phyloP scores from a whole-genome alignment of 306 rosid species.

The Cicer bijugum region DNA sequence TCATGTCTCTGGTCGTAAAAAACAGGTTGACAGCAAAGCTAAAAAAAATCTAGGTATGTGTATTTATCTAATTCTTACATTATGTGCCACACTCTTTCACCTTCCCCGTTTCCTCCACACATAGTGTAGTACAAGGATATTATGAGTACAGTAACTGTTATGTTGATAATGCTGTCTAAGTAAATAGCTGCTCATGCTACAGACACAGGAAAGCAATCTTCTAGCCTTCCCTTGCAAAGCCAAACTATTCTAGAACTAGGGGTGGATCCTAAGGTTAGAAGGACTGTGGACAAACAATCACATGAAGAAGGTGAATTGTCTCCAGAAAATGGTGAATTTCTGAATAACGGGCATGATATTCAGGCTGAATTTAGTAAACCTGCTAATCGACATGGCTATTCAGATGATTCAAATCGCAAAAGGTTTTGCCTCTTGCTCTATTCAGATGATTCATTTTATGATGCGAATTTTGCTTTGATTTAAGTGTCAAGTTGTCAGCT shows the following conservation, averaged over 20 bases:
- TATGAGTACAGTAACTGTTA: constrained; percentile 22
- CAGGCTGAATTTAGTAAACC: constrained; percentile 54
- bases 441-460: constrained; percentile 4
- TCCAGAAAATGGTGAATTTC: constrained; percentile 64
- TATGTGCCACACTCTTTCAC: background rate
- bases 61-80: constrained; percentile 19
- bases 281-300: constrained; percentile 53
- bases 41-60: constrained; percentile 53
- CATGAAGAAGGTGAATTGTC: constrained; percentile 87
- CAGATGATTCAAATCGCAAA: constrained; percentile 64
- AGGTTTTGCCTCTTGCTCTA: constrained; percentile 61
- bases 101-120: background rate
- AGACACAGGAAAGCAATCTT: constrained; percentile 58
- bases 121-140: constrained; percentile 6
- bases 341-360: constrained; percentile 60
- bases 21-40: constrained; percentile 52
- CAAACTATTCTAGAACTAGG: constrained; percentile 47
- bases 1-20: constrained; percentile 51
- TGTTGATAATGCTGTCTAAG: constrained; percentile 40
- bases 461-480: constrained; percentile 14
- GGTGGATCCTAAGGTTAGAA: constrained; percentile 49
- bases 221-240: constrained; percentile 41
- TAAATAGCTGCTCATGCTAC: constrained; percentile 49
- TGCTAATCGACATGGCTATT: constrained; percentile 51
- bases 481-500: constrained; percentile 26